phyloP scores from a whole-genome alignment of 176 grass and related monocot genomes.

The Triticum monococcum region DNA sequence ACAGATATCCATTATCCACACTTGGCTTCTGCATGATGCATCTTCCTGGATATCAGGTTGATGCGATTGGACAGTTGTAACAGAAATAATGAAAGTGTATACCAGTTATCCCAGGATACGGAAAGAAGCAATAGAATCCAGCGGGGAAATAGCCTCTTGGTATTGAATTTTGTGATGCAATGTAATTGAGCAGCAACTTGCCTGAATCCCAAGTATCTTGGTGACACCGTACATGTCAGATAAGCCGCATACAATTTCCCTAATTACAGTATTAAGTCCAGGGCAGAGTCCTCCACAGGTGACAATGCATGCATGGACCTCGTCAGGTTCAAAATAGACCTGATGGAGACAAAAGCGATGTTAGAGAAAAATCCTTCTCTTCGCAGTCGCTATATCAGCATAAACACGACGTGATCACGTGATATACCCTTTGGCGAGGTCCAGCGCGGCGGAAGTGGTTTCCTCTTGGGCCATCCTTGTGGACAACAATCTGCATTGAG shows the following conservation, averaged over 20 bases:
- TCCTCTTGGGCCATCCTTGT: constrained; percentile 72
- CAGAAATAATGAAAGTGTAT: background rate
- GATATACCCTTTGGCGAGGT: constrained; percentile 75
- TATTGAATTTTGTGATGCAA: background rate
- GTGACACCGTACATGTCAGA: constrained; percentile 88
- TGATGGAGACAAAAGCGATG: constrained; percentile 7
- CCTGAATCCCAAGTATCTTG: constrained; percentile 89
- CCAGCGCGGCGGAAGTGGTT: constrained; percentile 89
- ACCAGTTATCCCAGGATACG: background rate
- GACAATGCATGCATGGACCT: constrained; percentile 93
- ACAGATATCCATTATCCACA: background rate
- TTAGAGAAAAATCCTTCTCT: constrained; percentile 11
- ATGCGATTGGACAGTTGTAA: background rate
- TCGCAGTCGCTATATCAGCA: background rate
- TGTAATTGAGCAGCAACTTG: background rate
- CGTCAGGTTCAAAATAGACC: constrained; percentile 91
- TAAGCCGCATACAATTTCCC: constrained; percentile 95
- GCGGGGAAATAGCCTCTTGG: background rate
- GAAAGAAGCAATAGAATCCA: background rate
- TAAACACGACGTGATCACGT: background rate
- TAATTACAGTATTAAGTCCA: constrained; percentile 97
- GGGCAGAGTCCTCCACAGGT: constrained; percentile 98
- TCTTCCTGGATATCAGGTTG: background rate
- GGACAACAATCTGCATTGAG: constrained; percentile 74
- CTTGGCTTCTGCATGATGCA: background rate